Evolutionary conservation across 2,329 filamentous ascomycete species (phyloP), one percentile per base, ranked within the genome.

Genomic region (Colletotrichum magnum): DNA sequence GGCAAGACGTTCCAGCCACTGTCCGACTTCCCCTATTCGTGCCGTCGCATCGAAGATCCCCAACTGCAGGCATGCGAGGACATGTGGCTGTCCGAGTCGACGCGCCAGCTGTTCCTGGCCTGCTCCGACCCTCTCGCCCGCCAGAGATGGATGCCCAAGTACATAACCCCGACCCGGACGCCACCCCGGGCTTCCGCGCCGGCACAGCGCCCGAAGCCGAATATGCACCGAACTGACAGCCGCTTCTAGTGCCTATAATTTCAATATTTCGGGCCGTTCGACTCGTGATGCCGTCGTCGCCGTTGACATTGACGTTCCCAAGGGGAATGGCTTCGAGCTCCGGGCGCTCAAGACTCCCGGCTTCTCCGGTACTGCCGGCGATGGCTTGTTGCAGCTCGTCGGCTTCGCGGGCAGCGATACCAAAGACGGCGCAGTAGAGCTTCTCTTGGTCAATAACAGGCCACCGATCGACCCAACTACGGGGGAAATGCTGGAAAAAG

Each of bases 401-500:
- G 79, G 80, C 1, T 75, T 82, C 9, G 72, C 73, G 0, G 80
- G 75, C 0, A 26, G 75, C 0, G 78, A 79, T n/a, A 58, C 69
- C n/a, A 18, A 57, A 6, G 59, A 64, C 10, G 68, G 64, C 9
- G 54, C 6, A 0, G 32, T 77, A 7, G 67, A 74, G 28, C 59
- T 78, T 16, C 72, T 74, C 47, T 24, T 77, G 16, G 64, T 75
- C 43, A 77, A 79, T 64, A 70, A 68, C 28, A 71, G 73, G 41
- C 75, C 77, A 1, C 75, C 77, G 1, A 32, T 77, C 1, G 73
- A 79, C 52, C 21, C 60, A 1, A 43, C 28, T 3, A 75, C 74
- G 1, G 75, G 75, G 5, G 53, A 54, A 5, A 7, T 81, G 80
- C 75, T 92, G 89, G 4, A 94, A 94, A 57, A 90, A 83, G 56